Base-by-base conservation (phyloP, 2,329 filamentous ascomycete species). In the Botrytis porri region DNA sequence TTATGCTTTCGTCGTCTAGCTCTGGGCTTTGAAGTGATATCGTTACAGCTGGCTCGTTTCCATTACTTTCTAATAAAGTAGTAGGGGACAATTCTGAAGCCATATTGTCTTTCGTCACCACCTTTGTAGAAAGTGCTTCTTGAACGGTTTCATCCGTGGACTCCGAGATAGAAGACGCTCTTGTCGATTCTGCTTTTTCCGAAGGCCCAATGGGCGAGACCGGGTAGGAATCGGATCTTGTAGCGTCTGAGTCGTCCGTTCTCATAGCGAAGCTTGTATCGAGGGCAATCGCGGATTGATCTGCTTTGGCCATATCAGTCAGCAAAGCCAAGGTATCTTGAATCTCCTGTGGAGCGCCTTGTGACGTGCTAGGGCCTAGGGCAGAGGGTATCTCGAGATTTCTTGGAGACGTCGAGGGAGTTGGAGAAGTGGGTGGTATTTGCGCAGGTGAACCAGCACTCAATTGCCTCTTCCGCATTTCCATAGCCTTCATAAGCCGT, bases 401-500 rank as follows among this genome's bases (percentile, higher is more conserved):
- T 57, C 22, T 62, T 12, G 72, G 64, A n/a, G 45, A 62, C 20
- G 76, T 72, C 37, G 35, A 61, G 12, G 73, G 61, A 35, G 67
- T 67, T 70, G 74, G 54, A 18, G 73, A 66, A 32, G 54, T 61
- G 10, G 73, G 71, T 14, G 60, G 37, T 16, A 48, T 45, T 62
- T 66, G 62, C n/a, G 69, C 37, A 29, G 74, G 70, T 29, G 62
- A 60, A 57, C 73, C 65, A 43, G 76, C 80, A 69, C 82, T 82
- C 79, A 91, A 90, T 81, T 94, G 94, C 83, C 92, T 94, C 82
- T 97, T 96, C 70, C 95, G 88, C 77, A 98, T 83, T 82, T 98
- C 93, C 83, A 98, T 87, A 12, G 96, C 96, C 84, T 97, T 98
- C 93, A 97, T 95, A 75, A 99, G 85, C 71, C 96, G 88, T 74